Evolutionary conservation across 2,329 filamentous ascomycete genomes (phyloP), one percentile per base, ranked within the genome.

Genomic region (Fusarium mexicanum): DNA sequence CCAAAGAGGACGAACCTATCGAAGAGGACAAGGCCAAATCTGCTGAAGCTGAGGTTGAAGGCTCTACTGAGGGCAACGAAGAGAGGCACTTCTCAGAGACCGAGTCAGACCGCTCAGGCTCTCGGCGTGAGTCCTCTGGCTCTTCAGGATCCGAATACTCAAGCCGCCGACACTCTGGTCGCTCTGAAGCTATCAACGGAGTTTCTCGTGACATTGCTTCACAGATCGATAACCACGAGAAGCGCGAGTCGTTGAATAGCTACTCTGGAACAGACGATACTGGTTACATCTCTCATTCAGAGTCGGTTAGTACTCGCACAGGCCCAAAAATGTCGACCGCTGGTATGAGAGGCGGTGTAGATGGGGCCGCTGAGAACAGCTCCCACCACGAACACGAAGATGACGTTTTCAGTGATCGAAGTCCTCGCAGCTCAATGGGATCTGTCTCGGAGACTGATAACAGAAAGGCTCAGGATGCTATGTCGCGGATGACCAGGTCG

Each of bases 391-490:
- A 86, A 37, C 82, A 83, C 48, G 87, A 89, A 29, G 87, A 89
- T 74, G 88, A 90, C 58, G 86, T 91, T 24, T 91, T 91, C 77
- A 90, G 88, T 80, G 87, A 88, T 73, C 85, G 84, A 81, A 91
- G 86, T 79, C 86, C 85, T 4, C 86, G 88, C 44, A 90, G 87
- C 78, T 91, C 89, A 3, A 78, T 89, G 63, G 87, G 87, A 5
- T 90, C 88, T 3, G 83, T 87, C 66, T 81, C 81, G 13, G 82
- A 83, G 57, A 76, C 78, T 12, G 83, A 83, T 46, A 79, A 79
- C 26, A 78, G 75, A 55, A 80, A 79, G 74, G 79, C 73, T 67
- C 79, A 83, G 72, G 70, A 84, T 73, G 76, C 73, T 24, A 75
- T 80, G 41, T 79, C 80, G 13, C 79, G 79, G 51, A 75, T 71